Base-by-base conservation (phyloP, 768 basidiomycete genomes). In the Mycena maculata region DNA sequence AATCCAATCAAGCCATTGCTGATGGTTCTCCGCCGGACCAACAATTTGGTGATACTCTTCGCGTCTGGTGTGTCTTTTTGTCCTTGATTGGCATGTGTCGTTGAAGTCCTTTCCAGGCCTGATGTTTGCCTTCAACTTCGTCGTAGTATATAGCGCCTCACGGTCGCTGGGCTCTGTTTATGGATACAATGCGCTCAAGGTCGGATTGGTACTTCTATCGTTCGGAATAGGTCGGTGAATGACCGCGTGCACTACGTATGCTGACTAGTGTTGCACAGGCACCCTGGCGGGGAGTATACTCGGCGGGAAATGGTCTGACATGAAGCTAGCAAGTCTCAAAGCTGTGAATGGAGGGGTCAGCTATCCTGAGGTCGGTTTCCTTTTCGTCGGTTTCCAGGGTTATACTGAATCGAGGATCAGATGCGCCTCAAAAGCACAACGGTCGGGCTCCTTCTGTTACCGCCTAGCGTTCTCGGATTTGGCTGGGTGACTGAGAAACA, bases 191-290 rank as follows among this genome's bases (percentile, higher is more conserved):
- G 81, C 95, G 0, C 80, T 96, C 6, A 81, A 88, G 45, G 88
- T 92, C 52, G 95, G 95, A 4, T 76, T 95, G 28, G 88, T 94
- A 12, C 85, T 95, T 7, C 85, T 98, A 11, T 78, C 91, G 0
- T 92, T 89, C 70, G 95, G 95, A 50, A 68, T 86, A 18, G 92
- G 92, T 89, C 72, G 23, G 38, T 48, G 16, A n/a, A 48, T 39
- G 44, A 12, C 25, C 28, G 15, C 33, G 42, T 63, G 31, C 61
- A 48, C 45, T n/a, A 23, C n/a, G 4, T 28, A 15, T 41, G 30
- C 38, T 58, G 16, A 56, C n/a, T 20, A 45, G 16, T 10, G 3
- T 13, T 53, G 12, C 53, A 9, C 59, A 82, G 84, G 85, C 4
- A 78, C 75, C 56, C 68, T 83, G 23, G 71, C 72, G 11, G 85